Conservation (phyloP, 2,329 filamentous ascomycete species). For the Scedosporium minutisporum region DNA sequence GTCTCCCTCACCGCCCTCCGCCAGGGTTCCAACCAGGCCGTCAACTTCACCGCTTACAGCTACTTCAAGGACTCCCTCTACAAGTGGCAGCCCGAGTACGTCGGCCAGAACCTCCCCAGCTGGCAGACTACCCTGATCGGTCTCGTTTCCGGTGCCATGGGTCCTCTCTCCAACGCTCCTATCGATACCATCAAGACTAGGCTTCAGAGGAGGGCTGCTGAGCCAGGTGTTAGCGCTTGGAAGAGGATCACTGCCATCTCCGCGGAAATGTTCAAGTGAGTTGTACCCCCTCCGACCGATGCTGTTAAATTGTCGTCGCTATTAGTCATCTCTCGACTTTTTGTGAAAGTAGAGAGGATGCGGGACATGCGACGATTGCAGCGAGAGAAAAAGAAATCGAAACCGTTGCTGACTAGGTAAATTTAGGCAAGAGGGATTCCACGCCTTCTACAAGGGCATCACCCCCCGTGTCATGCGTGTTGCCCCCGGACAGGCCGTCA, state of each 20-base stretch:
- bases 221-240: slow-evolving; percentile 71
- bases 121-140: slow-evolving; percentile 91
- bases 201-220: slow-evolving; percentile 79
- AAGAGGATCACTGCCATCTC: slow-evolving; percentile 71
- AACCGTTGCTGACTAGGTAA: slow-evolving; percentile 6
- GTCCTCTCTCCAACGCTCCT: slow-evolving; percentile 89
- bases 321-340: not conserved
- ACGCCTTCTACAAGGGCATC: slow-evolving; percentile 98
- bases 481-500: slow-evolving; percentile 81
- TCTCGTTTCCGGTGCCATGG: slow-evolving; percentile 86
- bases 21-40: slow-evolving; percentile 94
- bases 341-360: not conserved
- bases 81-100: slow-evolving; percentile 60
- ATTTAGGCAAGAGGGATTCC: slow-evolving; percentile 74
- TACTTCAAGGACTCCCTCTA: slow-evolving; percentile 80
- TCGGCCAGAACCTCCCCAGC: slow-evolving; percentile 57
- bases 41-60: slow-evolving; percentile 97
- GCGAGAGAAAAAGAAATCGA: not conserved
- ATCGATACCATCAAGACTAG: slow-evolving; percentile 99
- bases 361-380: too few species aligned
- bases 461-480: slow-evolving; percentile 96
- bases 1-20: slow-evolving; percentile 87
- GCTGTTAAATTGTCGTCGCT: too few species aligned
- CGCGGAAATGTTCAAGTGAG: slow-evolving; percentile 71
- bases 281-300: slow-evolving; percentile 8